These are phyloP conservation scores for Pholiota adiposa DNA, from an alignment of 1,284 basidiomycete genomes.

Conservation along the genomic window DNA sequence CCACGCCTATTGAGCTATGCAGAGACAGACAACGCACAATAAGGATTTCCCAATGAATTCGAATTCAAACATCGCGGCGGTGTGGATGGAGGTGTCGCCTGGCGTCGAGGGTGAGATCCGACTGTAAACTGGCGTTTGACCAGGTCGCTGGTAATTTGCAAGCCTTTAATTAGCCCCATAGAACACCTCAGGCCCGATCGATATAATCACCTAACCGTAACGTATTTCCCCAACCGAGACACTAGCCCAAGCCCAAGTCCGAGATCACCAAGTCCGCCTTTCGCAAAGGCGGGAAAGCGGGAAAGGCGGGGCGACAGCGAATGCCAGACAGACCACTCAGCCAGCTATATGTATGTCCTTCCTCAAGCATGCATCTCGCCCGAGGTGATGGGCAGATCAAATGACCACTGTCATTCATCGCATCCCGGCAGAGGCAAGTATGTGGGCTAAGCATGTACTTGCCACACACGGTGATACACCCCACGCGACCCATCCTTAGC, in stretches of 20 bases:
- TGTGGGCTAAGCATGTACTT: not conserved
- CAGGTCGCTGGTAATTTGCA: not conserved
- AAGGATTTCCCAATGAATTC: not conserved
- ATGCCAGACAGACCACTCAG: not conserved
- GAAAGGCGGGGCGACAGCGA: too few relatives aligned
- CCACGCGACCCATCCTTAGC: not conserved
- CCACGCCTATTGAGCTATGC: not conserved
- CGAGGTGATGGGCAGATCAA: not conserved
- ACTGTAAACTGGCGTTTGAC: not conserved
- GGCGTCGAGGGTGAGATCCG: not conserved
- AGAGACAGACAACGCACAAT: not conserved
- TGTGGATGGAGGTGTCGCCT: not conserved
- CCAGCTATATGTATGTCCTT: not conserved
- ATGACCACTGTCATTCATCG: too few relatives aligned
- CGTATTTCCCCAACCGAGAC: not conserved
- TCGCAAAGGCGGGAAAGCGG: too few relatives aligned
- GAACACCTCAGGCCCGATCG: not conserved
- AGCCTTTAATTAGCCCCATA: not conserved
- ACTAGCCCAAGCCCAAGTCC: too few relatives aligned
- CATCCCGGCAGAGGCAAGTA: too few relatives aligned
- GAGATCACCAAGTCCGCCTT: too few relatives aligned
- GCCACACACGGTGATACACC: too few relatives aligned
- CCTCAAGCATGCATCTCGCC: not conserved
- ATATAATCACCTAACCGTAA: not conserved
- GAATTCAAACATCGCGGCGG: not conserved